Evolutionary conservation across 2,329 filamentous ascomycete genomes (phyloP).

Genomic region (Neonectria coccinea): DNA sequence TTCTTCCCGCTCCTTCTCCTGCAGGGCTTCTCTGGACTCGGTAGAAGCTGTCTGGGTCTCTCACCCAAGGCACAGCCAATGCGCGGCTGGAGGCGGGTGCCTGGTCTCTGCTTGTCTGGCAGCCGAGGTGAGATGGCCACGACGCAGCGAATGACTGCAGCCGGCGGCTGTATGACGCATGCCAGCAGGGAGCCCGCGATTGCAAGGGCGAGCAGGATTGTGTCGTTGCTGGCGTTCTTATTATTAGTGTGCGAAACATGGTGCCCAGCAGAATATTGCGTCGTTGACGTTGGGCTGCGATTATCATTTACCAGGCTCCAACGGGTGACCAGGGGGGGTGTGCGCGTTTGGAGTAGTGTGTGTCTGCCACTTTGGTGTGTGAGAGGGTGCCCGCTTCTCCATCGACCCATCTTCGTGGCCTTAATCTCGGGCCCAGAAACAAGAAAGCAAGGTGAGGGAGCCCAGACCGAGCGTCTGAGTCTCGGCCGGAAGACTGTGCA

Average conservation of each 20-base stretch:
- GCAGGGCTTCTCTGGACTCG: slow-evolving; percentile 5
- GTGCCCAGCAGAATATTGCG: slow-evolving; percentile 42
- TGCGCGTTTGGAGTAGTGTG: slow-evolving; percentile 3
- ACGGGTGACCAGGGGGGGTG: slow-evolving; percentile 35
- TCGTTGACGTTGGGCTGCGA: slow-evolving; percentile 44
- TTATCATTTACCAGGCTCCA: slow-evolving; percentile 43
- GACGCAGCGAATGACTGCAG: slow-evolving; percentile 22
- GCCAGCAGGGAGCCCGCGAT: slow-evolving; percentile 37
- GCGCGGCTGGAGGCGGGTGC: slow-evolving; percentile 4
- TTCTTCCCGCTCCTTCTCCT: background rate
- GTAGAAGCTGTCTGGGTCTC: slow-evolving; percentile 10
- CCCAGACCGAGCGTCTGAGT: slow-evolving; percentile 44
- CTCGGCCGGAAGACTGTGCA: slow-evolving; percentile 26
- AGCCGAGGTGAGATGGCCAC: slow-evolving; percentile 5
- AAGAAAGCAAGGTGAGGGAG: slow-evolving; percentile 41
- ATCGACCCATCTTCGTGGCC: slow-evolving; percentile 43
- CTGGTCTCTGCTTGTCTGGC: background rate
- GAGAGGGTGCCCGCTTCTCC: slow-evolving; percentile 31
- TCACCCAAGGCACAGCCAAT: slow-evolving; percentile 11
- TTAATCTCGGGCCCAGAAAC: slow-evolving; percentile 45
- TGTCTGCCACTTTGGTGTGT: slow-evolving; percentile 8
- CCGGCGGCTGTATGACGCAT: slow-evolving; percentile 42
- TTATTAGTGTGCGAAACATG: slow-evolving; percentile 47
- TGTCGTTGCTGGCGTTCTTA: slow-evolving; percentile 29
- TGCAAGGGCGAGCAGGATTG: slow-evolving; percentile 35